A percentile compares a stretch with the other conserved stretches of the same genome.
phyloP scores from a whole-genome alignment of 306 rosid genomes.

The Pterocarpus macrocarpus region DNA sequence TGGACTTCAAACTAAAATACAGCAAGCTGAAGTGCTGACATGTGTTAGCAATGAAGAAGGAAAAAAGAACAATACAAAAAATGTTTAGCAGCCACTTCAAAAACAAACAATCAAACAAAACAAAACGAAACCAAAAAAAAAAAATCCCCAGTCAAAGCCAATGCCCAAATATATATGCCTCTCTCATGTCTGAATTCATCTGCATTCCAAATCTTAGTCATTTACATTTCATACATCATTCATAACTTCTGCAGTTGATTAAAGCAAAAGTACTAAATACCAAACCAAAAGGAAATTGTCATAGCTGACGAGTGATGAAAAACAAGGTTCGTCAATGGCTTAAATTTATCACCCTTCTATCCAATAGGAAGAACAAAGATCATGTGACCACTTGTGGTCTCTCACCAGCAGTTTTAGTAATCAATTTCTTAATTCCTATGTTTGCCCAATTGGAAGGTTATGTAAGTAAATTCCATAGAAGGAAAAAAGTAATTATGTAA shows the following conservation, averaged over 20 bases:
- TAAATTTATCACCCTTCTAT: too few relatives aligned
- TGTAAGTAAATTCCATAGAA: neutral
- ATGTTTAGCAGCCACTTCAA: neutral
- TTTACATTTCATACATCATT: neutral
- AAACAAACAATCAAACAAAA: too few relatives aligned
- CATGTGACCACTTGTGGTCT: too few relatives aligned
- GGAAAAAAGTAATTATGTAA: neutral
- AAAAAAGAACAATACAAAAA: neutral
- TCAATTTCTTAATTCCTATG: constrained; percentile 3
- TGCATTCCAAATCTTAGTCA: too few relatives aligned
- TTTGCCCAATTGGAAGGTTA: constrained; percentile 9
- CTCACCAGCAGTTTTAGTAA: neutral
- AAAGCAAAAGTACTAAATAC: neutral
- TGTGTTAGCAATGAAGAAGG: too few relatives aligned
- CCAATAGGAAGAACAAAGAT: too few relatives aligned
- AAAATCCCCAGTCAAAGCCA: neutral
- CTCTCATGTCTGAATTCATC: too few relatives aligned
- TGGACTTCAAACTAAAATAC: too few relatives aligned
- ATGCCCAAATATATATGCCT: neutral
- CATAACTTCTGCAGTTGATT: neutral
- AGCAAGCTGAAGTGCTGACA: neutral
- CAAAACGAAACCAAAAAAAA: neutral
- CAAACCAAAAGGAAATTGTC: too few relatives aligned
- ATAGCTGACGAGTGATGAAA: too few relatives aligned
- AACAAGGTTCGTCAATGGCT: too few relatives aligned